phyloP scores from a whole-genome alignment of 208 protist species.

The Kentomonas sorsogonicus region DNA sequence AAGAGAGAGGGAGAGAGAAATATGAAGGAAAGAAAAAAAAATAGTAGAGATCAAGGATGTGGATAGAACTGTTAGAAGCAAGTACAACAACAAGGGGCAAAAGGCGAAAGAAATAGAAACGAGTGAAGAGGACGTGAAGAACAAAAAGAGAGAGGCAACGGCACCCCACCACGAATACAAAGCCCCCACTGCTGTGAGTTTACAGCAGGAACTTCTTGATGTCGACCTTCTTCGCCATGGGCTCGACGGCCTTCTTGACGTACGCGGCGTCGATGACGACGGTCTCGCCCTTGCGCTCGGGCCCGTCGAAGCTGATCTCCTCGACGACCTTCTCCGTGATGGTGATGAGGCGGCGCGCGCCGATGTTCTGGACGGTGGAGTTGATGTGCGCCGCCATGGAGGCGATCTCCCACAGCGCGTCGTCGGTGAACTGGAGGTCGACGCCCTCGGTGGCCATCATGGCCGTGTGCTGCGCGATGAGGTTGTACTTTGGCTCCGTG shows the following conservation, averaged over 20 bases:
- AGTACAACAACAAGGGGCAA: background rate
- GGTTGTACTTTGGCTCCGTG: constrained; percentile 97
- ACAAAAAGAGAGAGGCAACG: too few relatives aligned
- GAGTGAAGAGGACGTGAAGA: constrained; percentile 8
- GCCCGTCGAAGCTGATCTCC: constrained; percentile 93
- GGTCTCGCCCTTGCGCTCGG: constrained; percentile 77
- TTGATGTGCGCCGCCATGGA: constrained; percentile 94
- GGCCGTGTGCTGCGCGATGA: constrained; percentile 92
- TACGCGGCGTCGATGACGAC: constrained; percentile 86
- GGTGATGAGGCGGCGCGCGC: constrained; percentile 96
- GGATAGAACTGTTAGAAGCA: background rate
- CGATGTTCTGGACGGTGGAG: constrained; percentile 96
- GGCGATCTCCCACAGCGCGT: constrained; percentile 94
- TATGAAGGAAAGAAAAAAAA: too few relatives aligned
- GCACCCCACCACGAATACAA: background rate
- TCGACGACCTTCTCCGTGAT: constrained; percentile 96
- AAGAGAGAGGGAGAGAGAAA: too few relatives aligned
- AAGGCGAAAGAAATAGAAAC: constrained; percentile 2
- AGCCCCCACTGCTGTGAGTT: background rate
- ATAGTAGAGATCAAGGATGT: too few relatives aligned
- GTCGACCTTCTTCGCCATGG: constrained; percentile 90
- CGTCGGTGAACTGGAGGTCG: constrained; percentile 91
- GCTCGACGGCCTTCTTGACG: constrained; percentile 85
- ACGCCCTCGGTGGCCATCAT: constrained; percentile 96
- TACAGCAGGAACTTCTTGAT: constrained; percentile 92